These are phyloP conservation scores for Annulohypoxylon moriforme DNA, from an alignment of 495 filamentous ascomycete genomes.

Conservation along the genomic window DNA sequence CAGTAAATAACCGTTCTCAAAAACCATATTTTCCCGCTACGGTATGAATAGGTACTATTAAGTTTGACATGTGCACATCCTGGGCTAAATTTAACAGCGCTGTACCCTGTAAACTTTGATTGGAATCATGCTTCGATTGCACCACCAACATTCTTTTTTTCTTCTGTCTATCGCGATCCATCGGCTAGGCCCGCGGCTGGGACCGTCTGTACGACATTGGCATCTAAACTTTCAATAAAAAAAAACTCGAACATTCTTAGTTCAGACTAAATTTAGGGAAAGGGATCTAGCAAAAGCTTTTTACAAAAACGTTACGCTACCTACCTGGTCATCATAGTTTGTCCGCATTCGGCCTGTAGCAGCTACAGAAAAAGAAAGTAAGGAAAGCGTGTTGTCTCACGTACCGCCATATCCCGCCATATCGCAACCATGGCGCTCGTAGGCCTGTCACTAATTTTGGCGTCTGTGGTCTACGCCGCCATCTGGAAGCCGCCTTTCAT, in stretches of 20 bases:
- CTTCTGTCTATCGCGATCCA: conserved; percentile 12
- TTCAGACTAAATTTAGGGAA: not conserved
- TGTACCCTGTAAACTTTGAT: conserved; percentile 16
- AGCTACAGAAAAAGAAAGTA: not conserved
- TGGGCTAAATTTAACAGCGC: conserved; percentile 22
- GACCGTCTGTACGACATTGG: conserved; percentile 27
- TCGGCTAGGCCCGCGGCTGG: conserved; percentile 25
- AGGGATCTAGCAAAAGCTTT: too few relatives aligned
- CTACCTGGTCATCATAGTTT: not conserved
- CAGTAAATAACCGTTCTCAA: too few relatives aligned
- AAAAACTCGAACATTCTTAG: not conserved
- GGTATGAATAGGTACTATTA: not conserved
- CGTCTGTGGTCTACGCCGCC: conserved; percentile 62
- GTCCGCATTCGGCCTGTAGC: not conserved
- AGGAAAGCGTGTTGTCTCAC: not conserved
- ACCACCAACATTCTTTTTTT: conserved; percentile 8
- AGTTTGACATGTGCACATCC: not conserved
- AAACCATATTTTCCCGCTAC: too few relatives aligned
- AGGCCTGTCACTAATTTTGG: conserved; percentile 65
- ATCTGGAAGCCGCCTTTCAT: conserved; percentile 60
- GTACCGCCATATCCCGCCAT: not conserved
- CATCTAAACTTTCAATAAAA: conserved; percentile 27
- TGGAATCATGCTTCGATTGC: conserved; percentile 20
- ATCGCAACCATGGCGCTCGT: conserved; percentile 59
- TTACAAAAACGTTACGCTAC: conserved; percentile 2